phyloP scores from a whole-genome alignment of 345 rosid genomes.

The Eucalyptus albens region DNA sequence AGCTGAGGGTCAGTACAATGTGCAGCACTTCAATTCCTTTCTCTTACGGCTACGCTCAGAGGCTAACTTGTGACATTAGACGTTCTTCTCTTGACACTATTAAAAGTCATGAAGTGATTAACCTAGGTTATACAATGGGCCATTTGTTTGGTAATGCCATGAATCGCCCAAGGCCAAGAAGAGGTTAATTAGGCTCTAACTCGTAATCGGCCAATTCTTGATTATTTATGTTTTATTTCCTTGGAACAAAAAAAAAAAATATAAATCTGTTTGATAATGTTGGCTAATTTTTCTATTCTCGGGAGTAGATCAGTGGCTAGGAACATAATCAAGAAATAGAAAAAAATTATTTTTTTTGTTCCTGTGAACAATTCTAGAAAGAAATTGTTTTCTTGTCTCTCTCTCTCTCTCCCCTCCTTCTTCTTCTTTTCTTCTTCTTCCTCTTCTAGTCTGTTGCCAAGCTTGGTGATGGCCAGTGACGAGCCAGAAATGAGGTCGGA shows the following conservation, averaged over 20 bases:
- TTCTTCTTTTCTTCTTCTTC: too few relatives aligned
- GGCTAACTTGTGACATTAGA: background rate
- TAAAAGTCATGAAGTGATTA: background rate
- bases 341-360: too few relatives aligned
- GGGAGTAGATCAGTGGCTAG: too few relatives aligned
- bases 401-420: too few relatives aligned
- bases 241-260: background rate
- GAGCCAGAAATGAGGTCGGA: rapidly evolving
- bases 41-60: background rate
- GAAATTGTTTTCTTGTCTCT: too few relatives aligned
- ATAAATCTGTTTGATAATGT: too few relatives aligned
- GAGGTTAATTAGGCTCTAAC: background rate
- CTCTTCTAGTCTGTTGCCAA: too few relatives aligned
- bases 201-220: too few relatives aligned
- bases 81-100: background rate
- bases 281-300: too few relatives aligned
- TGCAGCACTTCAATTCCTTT: background rate
- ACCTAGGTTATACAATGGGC: background rate
- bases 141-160: background rate
- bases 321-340: too few relatives aligned
- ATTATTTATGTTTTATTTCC: too few relatives aligned
- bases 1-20: slow-evolving; percentile 32
- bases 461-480: too few relatives aligned
- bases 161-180: background rate
- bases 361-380: rapidly evolving